Evolutionary conservation across 2,329 filamentous ascomycete genomes (phyloP).

Genomic region (Trichoderma breve): DNA sequence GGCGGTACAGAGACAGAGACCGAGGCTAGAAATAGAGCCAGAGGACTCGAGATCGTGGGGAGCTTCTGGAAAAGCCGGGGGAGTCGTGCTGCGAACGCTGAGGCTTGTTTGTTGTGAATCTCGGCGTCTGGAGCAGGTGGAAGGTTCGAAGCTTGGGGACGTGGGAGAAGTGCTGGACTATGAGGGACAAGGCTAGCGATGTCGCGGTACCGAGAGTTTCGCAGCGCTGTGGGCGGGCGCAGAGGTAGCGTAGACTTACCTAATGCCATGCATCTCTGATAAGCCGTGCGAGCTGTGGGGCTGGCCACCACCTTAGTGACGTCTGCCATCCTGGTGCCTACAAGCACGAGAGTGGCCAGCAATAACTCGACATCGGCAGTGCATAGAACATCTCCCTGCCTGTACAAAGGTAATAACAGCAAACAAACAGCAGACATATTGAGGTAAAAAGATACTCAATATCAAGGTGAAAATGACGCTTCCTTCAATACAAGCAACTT

Average conservation of each 20-base stretch:
- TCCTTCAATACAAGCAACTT: background rate
- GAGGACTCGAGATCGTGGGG: background rate
- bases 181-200: slow-evolving; percentile 17
- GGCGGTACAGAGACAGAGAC: background rate
- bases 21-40: background rate
- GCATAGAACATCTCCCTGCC: background rate
- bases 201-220: slow-evolving; percentile 24
- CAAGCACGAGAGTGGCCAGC: background rate
- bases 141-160: slow-evolving; percentile 35
- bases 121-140: slow-evolving; percentile 28
- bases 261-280: background rate
- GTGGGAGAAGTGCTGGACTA: slow-evolving; percentile 22
- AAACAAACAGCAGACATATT: background rate
- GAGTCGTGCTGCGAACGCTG: background rate
- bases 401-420: background rate
- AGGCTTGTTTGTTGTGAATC: slow-evolving; percentile 21
- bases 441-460: background rate
- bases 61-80: slow-evolving; percentile 1
- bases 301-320: slow-evolving; percentile 25
- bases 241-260: slow-evolving; percentile 26
- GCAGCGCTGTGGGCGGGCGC: background rate
- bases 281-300: slow-evolving; percentile 4
- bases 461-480: background rate
- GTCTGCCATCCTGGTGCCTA: slow-evolving; percentile 26
- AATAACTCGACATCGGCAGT: background rate